Evolutionary conservation across 768 basidiomycete genomes (phyloP).

Genomic region (Lactarius evosmus): DNA sequence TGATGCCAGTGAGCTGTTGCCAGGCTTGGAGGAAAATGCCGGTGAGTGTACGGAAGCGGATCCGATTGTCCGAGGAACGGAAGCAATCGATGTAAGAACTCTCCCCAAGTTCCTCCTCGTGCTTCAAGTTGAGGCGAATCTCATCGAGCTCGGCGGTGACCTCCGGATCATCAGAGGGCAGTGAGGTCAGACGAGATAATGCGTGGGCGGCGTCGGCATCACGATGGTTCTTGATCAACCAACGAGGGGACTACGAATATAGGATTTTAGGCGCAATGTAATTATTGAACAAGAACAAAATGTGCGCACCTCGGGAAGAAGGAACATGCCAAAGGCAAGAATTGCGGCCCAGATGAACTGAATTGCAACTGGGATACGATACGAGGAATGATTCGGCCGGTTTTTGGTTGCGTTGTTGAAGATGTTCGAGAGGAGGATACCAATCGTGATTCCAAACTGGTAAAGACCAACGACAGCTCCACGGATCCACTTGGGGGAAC

Average conservation of each 20-base stretch:
- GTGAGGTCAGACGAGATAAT: slow-evolving; percentile 60
- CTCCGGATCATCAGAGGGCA: slow-evolving; percentile 50
- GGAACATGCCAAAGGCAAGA: slow-evolving; percentile 60
- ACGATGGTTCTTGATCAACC: slow-evolving; percentile 64
- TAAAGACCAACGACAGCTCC: slow-evolving; percentile 59
- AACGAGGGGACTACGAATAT: slow-evolving; percentile 60
- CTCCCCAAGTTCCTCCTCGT: slow-evolving; percentile 59
- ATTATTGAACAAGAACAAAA: not conserved
- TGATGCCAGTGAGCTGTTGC: slow-evolving; percentile 75
- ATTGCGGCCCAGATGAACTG: slow-evolving; percentile 77
- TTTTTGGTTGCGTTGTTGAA: slow-evolving; percentile 23
- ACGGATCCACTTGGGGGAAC: slow-evolving; percentile 14
- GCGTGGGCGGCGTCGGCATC: slow-evolving; percentile 55
- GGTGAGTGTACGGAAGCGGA: slow-evolving; percentile 69
- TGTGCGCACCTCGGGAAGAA: slow-evolving; percentile 51
- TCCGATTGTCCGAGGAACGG: slow-evolving; percentile 40
- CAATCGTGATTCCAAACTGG: slow-evolving; percentile 50
- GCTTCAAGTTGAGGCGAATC: slow-evolving; percentile 56
- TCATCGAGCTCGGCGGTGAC: slow-evolving; percentile 51
- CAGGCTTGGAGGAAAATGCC: slow-evolving; percentile 76
- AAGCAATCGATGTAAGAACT: slow-evolving; percentile 67
- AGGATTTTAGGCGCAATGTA: not conserved
- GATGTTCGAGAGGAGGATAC: slow-evolving; percentile 18
- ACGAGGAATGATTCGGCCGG: slow-evolving; percentile 37
- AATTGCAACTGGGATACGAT: slow-evolving; percentile 75